Evolutionary conservation across 495 filamentous ascomycete genomes (phyloP), one percentile per base, ranked within the genome.

Genomic region (Extremus antarcticus): DNA sequence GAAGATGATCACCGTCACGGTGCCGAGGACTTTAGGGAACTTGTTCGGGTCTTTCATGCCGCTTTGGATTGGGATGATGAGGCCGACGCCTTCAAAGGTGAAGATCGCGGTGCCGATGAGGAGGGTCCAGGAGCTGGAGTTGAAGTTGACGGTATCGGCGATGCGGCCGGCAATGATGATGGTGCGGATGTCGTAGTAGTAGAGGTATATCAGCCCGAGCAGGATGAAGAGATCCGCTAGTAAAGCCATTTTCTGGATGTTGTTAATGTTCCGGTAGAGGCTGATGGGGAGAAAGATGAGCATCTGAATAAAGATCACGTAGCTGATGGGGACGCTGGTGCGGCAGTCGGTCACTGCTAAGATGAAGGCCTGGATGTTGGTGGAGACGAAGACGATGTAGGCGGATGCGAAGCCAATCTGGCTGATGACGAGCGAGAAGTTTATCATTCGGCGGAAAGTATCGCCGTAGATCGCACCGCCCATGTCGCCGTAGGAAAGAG

Each of bases 101-200:
- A 98, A 98, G 61, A 98, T 96, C 19, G 92, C 94, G 8, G 92
- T 97, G 60, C 92, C 92, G 63, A 98, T 96, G 68, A 97, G 95
- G 32, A 97, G 79, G 0, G 90, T 95, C 92, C 92, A 98, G 63
- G 86, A 80, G 20, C 82, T 76, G 2, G 81, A 70, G 71, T 98
- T 98, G 76, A 98, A 96, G 55, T 80, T 71, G 53, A 82, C 75
- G 61, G 97, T 85, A 66, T 97, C 92, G 0, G 88, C 76, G 13
- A 94, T 67, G 8, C 91, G 90, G 43, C 85, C 70, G n/a, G 85
- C 81, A 46, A 66, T 70, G 23, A 80, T 78, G 35, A 96, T 81
- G n/a, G 89, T 94, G 50, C 83, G 74, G 62, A 96, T 77, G 67
- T 96, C 90, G 67, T 88, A 97, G 73, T 95, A 97, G 69, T 94